phyloP scores from a whole-genome alignment of 257 asterid genomes.

The Paraleonurus japonicus region DNA sequence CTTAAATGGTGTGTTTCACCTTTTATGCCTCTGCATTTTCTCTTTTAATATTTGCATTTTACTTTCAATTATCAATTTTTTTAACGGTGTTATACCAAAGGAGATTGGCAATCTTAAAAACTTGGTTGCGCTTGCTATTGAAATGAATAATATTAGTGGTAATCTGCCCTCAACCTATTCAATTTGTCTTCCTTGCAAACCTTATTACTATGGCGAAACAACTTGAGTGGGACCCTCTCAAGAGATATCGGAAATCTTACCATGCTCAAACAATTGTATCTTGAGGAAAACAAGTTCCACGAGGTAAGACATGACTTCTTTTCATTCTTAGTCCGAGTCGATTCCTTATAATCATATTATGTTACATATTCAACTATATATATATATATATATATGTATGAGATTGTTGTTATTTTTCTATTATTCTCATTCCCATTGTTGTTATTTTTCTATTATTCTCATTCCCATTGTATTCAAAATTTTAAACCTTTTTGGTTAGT shows the following conservation, averaged over 20 bases:
- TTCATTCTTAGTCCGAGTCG: too few relatives aligned
- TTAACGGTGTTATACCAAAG: slow-evolving; percentile 11
- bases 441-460: too few relatives aligned
- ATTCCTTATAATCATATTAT: too few relatives aligned
- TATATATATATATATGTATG: too few relatives aligned
- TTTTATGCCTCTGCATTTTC: too few relatives aligned
- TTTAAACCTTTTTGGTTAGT: too few relatives aligned
- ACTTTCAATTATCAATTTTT: background rate
- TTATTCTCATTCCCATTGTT: too few relatives aligned
- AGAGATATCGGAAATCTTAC: slow-evolving; percentile 21
- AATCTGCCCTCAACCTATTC: background rate
- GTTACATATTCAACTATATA: too few relatives aligned
- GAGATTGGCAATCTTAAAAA: slow-evolving; percentile 19
- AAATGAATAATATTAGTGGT: background rate
- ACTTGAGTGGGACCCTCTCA: slow-evolving; percentile 11
- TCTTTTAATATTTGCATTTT: too few relatives aligned
- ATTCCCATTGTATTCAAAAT: too few relatives aligned
- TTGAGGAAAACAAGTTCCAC: background rate
- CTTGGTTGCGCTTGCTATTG: background rate
- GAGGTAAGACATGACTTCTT: background rate
- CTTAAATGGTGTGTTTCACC: background rate
- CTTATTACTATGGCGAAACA: background rate
- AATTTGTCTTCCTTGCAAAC: slow-evolving; percentile 20
- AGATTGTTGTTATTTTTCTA: too few relatives aligned
- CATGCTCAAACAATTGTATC: background rate